A percentile compares a stretch with the other conserved stretches of the same genome.
These are phyloP conservation scores for Penicillium pulvis DNA, from an alignment of 495 filamentous ascomycete genomes.

Conservation along the genomic window DNA sequence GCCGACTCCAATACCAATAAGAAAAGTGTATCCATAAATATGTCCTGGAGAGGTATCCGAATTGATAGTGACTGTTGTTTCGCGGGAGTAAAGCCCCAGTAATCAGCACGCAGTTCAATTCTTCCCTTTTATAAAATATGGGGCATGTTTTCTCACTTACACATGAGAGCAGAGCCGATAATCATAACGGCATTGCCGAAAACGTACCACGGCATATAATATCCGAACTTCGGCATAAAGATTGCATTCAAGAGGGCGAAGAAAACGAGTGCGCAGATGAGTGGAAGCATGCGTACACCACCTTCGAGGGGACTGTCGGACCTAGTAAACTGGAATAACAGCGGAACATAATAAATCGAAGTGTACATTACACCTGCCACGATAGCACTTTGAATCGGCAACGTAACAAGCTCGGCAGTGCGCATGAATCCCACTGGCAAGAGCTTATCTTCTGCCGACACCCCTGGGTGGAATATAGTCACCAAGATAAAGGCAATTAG, in stretches of 20 bases:
- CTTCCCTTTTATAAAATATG: neutral
- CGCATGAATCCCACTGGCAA: conserved; percentile 8
- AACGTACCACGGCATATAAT: conserved; percentile 7
- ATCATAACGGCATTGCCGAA: conserved; percentile 1
- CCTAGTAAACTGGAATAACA: conserved; percentile 8
- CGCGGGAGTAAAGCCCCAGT: neutral
- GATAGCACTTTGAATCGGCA: conserved; percentile 3
- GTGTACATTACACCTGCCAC: conserved; percentile 7
- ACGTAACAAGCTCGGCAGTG: neutral
- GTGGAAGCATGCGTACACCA: conserved; percentile 11
- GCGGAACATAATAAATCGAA: conserved; percentile 6
- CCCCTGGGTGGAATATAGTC: conserved; percentile 10
- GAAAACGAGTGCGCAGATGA: conserved; percentile 6
- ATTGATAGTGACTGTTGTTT: conserved; percentile 4
- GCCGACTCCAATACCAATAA: conserved; percentile 7
- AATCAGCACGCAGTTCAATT: conserved; percentile 1
- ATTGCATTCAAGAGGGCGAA: conserved; percentile 1
- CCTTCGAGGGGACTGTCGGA: neutral
- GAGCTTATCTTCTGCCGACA: conserved; percentile 3
- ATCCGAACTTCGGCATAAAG: conserved; percentile 6
- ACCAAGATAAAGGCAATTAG: neutral
- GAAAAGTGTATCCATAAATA: conserved; percentile 10
- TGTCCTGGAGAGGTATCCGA: neutral
- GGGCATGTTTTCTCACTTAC: neutral
- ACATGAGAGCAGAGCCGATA: conserved; percentile 9